phyloP scores from a whole-genome alignment of 331 rosid genomes.

The Pyracantha coccinea region DNA sequence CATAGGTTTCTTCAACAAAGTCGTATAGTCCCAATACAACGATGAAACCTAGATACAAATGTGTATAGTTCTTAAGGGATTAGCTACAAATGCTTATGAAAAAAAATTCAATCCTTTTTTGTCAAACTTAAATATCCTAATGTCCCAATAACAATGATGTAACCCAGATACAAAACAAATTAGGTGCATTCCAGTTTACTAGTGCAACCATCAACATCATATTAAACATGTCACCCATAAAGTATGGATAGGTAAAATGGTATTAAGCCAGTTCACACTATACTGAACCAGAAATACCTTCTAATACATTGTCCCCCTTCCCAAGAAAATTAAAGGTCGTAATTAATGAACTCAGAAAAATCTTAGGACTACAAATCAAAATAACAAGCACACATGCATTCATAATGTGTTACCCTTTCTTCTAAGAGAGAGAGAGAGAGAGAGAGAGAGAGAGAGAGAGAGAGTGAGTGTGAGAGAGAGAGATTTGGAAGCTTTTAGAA shows the following conservation, averaged over 20 bases:
- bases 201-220: not conserved
- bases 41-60: too few relatives aligned
- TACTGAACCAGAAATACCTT: not conserved
- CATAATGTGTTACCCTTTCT: not conserved
- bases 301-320: not conserved
- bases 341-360: not conserved
- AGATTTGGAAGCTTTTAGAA: slow-evolving; percentile 1
- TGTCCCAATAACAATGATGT: not conserved
- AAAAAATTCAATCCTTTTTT: not conserved
- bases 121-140: not conserved
- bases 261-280: not conserved
- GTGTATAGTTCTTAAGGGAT: not conserved
- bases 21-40: too few relatives aligned
- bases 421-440: not conserved
- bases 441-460: not conserved
- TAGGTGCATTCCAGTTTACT: not conserved
- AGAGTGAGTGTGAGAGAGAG: not conserved
- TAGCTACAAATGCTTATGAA: not conserved
- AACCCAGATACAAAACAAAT: not conserved
- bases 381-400: not conserved
- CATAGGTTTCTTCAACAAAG: not conserved
- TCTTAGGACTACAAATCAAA: too few relatives aligned
- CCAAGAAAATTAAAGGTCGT: not conserved
- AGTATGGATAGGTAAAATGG: not conserved
- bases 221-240: not conserved